Percentiles rank a stretch among this genome's conserved stretches.
Conservation (phyloP, 78 protist genomes). For the Parvularia atlantis region DNA sequence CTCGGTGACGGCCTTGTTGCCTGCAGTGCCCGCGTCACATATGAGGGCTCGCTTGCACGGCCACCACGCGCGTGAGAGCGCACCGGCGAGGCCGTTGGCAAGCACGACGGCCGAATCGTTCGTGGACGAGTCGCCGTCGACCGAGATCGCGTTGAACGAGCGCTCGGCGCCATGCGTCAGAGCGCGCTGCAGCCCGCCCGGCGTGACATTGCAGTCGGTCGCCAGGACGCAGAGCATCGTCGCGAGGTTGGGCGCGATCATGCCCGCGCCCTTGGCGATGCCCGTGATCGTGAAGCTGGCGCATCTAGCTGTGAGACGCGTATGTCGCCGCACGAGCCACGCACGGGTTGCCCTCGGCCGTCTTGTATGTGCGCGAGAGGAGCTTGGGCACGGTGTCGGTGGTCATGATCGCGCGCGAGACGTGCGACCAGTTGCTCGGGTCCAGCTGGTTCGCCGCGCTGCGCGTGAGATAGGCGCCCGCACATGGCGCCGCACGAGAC, state of each 20-base stretch:
- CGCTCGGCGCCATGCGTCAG: conserved; percentile 37
- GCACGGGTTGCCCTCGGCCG: too few relatives aligned
- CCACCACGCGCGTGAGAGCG: not conserved
- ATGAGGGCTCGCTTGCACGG: too few relatives aligned
- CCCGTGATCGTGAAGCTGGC: conserved; percentile 23
- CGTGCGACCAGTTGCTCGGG: conserved; percentile 19
- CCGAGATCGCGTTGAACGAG: conserved; percentile 48
- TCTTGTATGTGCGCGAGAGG: too few relatives aligned
- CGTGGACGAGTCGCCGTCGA: conserved; percentile 58
- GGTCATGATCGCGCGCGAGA: conserved; percentile 57
- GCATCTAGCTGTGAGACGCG: not conserved
- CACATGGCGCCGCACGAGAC: too few relatives aligned
- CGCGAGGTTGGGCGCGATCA: conserved; percentile 66
- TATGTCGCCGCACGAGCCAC: too few relatives aligned
- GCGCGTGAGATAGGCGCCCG: too few relatives aligned
- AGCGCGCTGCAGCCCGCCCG: conserved; percentile 1
- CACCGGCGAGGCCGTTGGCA: conserved; percentile 25
- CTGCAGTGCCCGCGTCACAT: conserved; percentile 14
- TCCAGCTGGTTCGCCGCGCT: too few relatives aligned
- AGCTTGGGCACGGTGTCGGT: conserved; percentile 33
- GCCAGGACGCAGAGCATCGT: conserved; percentile 35
- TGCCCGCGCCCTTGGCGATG: conserved; percentile 66
- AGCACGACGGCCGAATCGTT: conserved; percentile 41
- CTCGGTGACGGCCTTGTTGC: not conserved
- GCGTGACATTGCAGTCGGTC: conserved; percentile 35